Percentiles rank a stretch among this genome's conserved stretches.
These are phyloP conservation scores for Mycena galericulata DNA, from an alignment of 768 basidiomycete species.

Conservation along the genomic window DNA sequence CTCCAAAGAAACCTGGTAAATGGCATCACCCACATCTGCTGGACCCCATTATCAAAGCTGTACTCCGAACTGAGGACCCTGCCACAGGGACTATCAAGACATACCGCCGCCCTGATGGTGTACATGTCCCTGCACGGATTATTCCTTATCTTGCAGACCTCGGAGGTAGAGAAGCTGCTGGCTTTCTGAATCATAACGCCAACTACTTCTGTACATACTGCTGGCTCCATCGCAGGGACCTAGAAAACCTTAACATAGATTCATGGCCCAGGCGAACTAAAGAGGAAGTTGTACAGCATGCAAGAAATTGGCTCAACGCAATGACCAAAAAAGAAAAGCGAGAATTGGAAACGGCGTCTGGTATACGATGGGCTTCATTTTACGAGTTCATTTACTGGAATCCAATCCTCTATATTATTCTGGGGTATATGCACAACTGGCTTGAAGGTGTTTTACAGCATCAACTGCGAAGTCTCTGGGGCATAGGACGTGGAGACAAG, in stretches of 20 bases:
- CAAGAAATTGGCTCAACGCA: constrained; percentile 28
- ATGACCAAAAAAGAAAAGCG: constrained; percentile 1
- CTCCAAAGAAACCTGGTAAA: neutral
- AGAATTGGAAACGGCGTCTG: neutral
- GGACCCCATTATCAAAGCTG: neutral
- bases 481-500: constrained; percentile 22
- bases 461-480: constrained; percentile 35
- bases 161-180: constrained; percentile 23
- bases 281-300: constrained; percentile 16
- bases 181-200: constrained; percentile 24
- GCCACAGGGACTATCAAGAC: neutral
- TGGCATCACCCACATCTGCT: neutral
- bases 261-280: constrained; percentile 27
- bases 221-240: neutral
- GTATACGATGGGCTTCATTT: constrained; percentile 32
- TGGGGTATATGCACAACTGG: constrained; percentile 38
- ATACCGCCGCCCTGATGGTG: constrained; percentile 25
- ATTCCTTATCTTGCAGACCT: constrained; percentile 34
- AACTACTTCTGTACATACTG: constrained; percentile 37
- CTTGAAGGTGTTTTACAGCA: constrained; percentile 31
- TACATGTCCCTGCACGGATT: constrained; percentile 18
- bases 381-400: constrained; percentile 30
- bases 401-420: constrained; percentile 28
- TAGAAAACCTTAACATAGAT: constrained; percentile 16
- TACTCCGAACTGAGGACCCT: neutral